Evolutionary conservation across 2,329 filamentous ascomycete species (phyloP).

Genomic region (Trichoderma asperellum): DNA sequence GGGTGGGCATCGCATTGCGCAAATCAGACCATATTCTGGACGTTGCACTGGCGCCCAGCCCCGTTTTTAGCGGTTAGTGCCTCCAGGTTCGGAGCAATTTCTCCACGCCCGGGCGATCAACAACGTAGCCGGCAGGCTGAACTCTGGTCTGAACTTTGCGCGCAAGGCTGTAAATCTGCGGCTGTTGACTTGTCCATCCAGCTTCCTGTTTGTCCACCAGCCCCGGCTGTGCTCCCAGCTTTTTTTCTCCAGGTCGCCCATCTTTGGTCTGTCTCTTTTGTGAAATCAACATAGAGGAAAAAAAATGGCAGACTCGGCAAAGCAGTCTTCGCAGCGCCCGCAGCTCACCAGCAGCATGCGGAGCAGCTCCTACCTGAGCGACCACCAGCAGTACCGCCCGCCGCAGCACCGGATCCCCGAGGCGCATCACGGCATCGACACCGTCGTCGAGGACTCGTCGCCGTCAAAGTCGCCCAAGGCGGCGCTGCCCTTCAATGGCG

Average conservation of each 20-base stretch:
- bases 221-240: not conserved
- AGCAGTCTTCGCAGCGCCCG: conserved; percentile 47
- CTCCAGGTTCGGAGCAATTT: not conserved
- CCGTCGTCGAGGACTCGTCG: conserved; percentile 61
- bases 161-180: conserved; percentile 8
- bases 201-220: not conserved
- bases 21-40: conserved; percentile 4
- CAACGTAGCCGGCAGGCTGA: conserved; percentile 6
- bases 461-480: conserved; percentile 45
- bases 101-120: not conserved
- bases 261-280: not conserved
- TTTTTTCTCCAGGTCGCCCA: not conserved
- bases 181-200: conserved; percentile 8
- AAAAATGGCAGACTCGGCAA: conserved; percentile 30
- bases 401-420: conserved; percentile 54
- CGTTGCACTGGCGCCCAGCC: not conserved
- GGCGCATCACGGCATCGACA: conserved; percentile 65
- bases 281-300: not conserved
- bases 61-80: conserved; percentile 17
- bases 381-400: conserved; percentile 66
- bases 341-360: conserved; percentile 57
- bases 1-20: conserved; percentile 5
- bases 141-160: not conserved
- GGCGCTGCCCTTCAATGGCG: conserved; percentile 59
- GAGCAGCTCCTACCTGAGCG: conserved; percentile 64